Conservation (phyloP, 805 yeast genomes). For the Metschnikowia borealis region DNA sequence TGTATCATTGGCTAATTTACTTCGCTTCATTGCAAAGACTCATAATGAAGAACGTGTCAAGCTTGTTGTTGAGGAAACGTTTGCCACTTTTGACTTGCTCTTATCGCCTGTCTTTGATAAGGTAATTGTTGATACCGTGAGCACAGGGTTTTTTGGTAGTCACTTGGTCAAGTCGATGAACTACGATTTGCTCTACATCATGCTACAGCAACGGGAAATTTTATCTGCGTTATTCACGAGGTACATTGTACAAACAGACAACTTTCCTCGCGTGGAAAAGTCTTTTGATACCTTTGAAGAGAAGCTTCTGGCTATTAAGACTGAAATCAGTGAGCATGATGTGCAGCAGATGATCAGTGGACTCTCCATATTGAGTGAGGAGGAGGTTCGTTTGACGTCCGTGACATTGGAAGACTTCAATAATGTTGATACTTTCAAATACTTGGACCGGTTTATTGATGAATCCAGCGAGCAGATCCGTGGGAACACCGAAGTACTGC, state of each 20-base stretch:
- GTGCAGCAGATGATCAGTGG: conserved; percentile 11
- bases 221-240: conserved; percentile 17
- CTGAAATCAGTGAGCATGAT: conserved; percentile 10
- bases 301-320: conserved; percentile 21
- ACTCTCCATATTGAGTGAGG: conserved; percentile 9
- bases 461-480: neutral
- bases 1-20: conserved; percentile 25
- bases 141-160: conserved; percentile 15
- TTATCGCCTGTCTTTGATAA: conserved; percentile 18
- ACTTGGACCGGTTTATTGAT: conserved; percentile 3
- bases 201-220: conserved; percentile 25
- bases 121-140: conserved; percentile 15
- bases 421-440: conserved; percentile 22
- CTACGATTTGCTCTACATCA: conserved; percentile 28
- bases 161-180: conserved; percentile 23
- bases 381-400: conserved; percentile 5
- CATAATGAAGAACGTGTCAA: conserved; percentile 18
- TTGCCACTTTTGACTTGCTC: conserved; percentile 14
- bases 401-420: conserved; percentile 11
- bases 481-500: neutral
- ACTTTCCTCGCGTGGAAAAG: conserved; percentile 14
- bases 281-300: conserved; percentile 10
- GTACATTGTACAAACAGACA: conserved; percentile 12
- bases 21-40: conserved; percentile 22
- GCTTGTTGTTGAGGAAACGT: conserved; percentile 16